A percentile compares a stretch with the other conserved stretches of the same genome.
phyloP scores from a whole-genome alignment of 1,284 basidiomycete genomes.

The Hypsizygus ulmarius region DNA sequence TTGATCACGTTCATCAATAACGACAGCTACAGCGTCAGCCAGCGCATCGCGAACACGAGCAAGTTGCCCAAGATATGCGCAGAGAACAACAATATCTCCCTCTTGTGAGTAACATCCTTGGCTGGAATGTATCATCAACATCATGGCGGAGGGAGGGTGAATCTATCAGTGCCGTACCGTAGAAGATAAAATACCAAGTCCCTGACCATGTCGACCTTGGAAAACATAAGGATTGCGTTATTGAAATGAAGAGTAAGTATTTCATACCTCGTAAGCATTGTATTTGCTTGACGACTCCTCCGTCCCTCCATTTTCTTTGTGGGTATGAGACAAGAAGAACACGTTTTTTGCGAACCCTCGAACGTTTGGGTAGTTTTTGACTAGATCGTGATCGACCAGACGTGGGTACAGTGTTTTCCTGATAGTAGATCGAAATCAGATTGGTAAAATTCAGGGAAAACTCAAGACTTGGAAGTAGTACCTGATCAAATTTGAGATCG shows the following conservation, averaged over 20 bases:
- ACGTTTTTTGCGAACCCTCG: conserved; percentile 56
- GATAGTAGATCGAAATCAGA: conserved; percentile 11
- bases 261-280: conserved; percentile 64
- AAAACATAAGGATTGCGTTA: background rate
- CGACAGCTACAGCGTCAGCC: conserved; percentile 48
- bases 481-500: conserved; percentile 42
- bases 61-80: conserved; percentile 74
- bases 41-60: conserved; percentile 54
- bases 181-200: conserved; percentile 70
- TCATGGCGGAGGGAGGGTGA: background rate
- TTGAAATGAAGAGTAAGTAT: background rate
- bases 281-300: conserved; percentile 62
- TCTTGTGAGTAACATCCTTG: conserved; percentile 57
- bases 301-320: conserved; percentile 49
- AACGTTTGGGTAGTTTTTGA: conserved; percentile 48
- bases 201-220: conserved; percentile 64
- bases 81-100: conserved; percentile 73
- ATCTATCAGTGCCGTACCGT: conserved; percentile 34
- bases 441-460: background rate
- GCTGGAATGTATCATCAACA: conserved; percentile 26
- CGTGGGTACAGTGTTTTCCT: conserved; percentile 60
- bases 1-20: conserved; percentile 70
- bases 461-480: too few relatives aligned
- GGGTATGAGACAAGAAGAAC: conserved; percentile 56
- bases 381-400: conserved; percentile 54